phyloP scores from a whole-genome alignment of 176 grass and related monocot genomes.

The Carex pumila region DNA sequence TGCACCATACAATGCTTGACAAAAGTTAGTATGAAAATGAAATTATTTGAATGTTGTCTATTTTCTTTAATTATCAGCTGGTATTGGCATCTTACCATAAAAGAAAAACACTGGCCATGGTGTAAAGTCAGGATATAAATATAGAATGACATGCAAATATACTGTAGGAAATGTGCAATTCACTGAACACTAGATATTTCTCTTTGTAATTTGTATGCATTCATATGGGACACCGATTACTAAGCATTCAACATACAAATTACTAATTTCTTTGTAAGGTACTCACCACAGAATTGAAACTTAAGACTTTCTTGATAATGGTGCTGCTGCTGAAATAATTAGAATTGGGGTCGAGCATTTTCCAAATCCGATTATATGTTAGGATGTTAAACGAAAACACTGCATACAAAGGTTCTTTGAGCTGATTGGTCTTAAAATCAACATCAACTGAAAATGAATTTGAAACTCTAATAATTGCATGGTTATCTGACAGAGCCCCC shows the following conservation, averaged over 20 bases:
- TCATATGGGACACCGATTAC: neutral
- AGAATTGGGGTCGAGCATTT: constrained; percentile 3
- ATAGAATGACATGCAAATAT: neutral
- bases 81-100: neutral
- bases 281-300: constrained; percentile 28
- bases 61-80: neutral
- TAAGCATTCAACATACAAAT: neutral
- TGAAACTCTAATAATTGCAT: constrained; percentile 16
- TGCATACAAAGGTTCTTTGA: constrained; percentile 9
- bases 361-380: constrained; percentile 55
- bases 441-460: neutral
- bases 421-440: neutral
- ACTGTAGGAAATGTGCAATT: neutral
- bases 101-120: neutral
- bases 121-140: neutral
- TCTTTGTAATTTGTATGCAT: neutral
- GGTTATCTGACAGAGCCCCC: neutral
- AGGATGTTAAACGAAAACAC: constrained; percentile 54
- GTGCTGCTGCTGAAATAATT: neutral
- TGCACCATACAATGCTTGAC: neutral
- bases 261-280: neutral
- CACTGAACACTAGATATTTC: neutral
- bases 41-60: neutral
- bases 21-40: neutral
- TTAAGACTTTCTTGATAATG: constrained; percentile 19